phyloP scores from a whole-genome alignment of 2,329 filamentous ascomycete genomes.

The Fusarium sp. region DNA sequence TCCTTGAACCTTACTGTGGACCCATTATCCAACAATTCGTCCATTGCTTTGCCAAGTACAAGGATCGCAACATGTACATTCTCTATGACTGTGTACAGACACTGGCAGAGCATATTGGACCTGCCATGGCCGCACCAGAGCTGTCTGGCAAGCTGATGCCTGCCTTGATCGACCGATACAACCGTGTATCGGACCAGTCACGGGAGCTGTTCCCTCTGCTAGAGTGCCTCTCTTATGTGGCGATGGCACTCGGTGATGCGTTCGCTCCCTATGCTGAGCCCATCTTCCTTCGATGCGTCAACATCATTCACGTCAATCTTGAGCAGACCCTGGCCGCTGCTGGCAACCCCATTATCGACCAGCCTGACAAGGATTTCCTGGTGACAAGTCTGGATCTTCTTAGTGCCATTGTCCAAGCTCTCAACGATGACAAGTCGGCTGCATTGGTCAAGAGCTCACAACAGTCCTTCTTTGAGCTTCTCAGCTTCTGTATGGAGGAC shows the following conservation, averaged over 20 bases:
- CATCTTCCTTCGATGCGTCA: constrained; percentile 88
- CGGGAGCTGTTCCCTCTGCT: constrained; percentile 93
- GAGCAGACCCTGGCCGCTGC: constrained; percentile 80
- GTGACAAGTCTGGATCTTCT: constrained; percentile 94
- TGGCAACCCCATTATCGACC: constrained; percentile 75
- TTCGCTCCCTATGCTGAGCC: constrained; percentile 89
- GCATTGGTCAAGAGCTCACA: constrained; percentile 81
- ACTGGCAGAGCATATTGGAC: constrained; percentile 89
- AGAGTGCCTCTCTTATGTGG: constrained; percentile 96
- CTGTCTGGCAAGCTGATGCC: constrained; percentile 93
- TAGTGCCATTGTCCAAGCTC: constrained; percentile 91
- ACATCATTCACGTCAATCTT: constrained; percentile 91
- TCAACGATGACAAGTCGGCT: constrained; percentile 78
- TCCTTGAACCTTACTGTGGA: constrained; percentile 85
- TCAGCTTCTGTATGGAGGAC: constrained; percentile 94
- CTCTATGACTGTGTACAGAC: constrained; percentile 99
- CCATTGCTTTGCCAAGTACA: constrained; percentile 92
- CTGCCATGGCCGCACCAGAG: constrained; percentile 81
- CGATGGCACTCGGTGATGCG: constrained; percentile 81
- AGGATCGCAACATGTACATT: constrained; percentile 99
- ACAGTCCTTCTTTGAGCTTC: constrained; percentile 88
- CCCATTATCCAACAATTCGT: constrained; percentile 95
- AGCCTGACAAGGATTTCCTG: constrained; percentile 95
- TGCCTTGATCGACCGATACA: constrained; percentile 88
- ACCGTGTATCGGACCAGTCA: constrained; percentile 87